Evolutionary conservation across 2,329 filamentous ascomycete genomes (phyloP).

Genomic region (Fusarium sp.): DNA sequence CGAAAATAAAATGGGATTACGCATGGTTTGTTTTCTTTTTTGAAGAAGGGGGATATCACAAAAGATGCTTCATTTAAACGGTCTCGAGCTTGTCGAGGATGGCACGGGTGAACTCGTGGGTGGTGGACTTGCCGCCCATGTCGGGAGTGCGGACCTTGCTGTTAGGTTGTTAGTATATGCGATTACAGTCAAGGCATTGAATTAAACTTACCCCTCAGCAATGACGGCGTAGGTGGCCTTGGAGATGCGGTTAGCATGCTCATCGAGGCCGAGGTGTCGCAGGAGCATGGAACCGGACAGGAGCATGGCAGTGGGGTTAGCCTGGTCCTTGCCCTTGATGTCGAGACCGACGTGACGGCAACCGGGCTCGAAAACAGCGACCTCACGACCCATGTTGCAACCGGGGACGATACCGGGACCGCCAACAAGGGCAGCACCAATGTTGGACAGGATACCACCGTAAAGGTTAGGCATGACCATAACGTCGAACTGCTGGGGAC

Average conservation of each 20-base stretch:
- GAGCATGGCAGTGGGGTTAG: constrained; percentile 96
- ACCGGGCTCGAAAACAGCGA: constrained; percentile 98
- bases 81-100: constrained; percentile 96
- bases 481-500: constrained; percentile 98
- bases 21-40: constrained; percentile 34
- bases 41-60: constrained; percentile 41
- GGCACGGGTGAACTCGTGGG: constrained; percentile 94
- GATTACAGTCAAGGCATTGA: fast-evolving
- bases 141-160: constrained; percentile 91
- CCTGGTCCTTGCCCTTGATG: constrained; percentile 99
- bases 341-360: constrained; percentile 99
- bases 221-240: constrained; percentile 84
- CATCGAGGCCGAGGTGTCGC: constrained; percentile 95
- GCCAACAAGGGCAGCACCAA: constrained; percentile 95
- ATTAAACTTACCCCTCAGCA: constrained; percentile 80
- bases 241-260: constrained; percentile 98
- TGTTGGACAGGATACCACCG: constrained; percentile 98
- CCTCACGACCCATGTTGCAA: constrained; percentile 99
- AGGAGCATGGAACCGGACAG: constrained; percentile 97
- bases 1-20: constrained; percentile 29
- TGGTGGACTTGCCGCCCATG: constrained; percentile 92
- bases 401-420: constrained; percentile 97
- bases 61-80: constrained; percentile 61
- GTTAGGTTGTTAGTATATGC: constrained; percentile 56
- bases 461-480: constrained; percentile 99